phyloP scores from a whole-genome alignment of 768 basidiomycete species.

The Boletus reticulatus region DNA sequence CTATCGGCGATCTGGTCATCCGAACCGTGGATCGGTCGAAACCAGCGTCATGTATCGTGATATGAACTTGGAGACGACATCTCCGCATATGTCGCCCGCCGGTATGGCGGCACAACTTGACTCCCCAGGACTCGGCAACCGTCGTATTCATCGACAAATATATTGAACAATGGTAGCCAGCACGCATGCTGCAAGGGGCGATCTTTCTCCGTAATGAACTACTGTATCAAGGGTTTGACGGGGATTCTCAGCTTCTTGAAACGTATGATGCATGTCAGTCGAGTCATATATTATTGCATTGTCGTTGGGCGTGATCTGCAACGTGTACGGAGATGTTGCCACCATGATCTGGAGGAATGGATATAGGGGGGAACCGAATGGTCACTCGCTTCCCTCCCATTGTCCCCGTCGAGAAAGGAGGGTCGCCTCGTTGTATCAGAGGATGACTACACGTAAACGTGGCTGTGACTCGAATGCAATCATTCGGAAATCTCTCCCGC shows the following conservation, averaged over 20 bases:
- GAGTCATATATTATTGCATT: neutral
- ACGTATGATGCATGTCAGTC: slow-evolving; percentile 9
- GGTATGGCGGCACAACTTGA: neutral
- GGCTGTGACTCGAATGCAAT: too few species aligned
- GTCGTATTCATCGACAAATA: neutral
- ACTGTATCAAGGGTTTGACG: neutral
- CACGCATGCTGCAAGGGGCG: slow-evolving; percentile 1
- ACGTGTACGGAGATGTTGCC: neutral
- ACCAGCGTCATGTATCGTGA: neutral
- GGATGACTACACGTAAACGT: too few species aligned
- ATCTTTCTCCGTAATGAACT: slow-evolving; percentile 15
- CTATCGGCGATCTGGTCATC: neutral
- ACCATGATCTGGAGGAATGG: slow-evolving; percentile 4
- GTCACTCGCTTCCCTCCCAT: slow-evolving; percentile 1
- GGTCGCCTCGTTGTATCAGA: slow-evolving; percentile 12
- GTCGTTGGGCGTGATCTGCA: neutral
- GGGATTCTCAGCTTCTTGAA: slow-evolving; percentile 10
- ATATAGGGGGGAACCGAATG: neutral
- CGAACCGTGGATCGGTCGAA: neutral
- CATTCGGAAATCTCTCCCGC: too few species aligned
- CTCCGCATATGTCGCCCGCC: too few species aligned
- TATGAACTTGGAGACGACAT: neutral
- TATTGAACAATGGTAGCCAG: slow-evolving; percentile 10
- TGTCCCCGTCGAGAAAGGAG: slow-evolving; percentile 11
- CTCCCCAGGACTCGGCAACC: neutral